These are phyloP conservation scores for Cerrena zonata DNA, from an alignment of 1,284 basidiomycete species.

Conservation along the genomic window DNA sequence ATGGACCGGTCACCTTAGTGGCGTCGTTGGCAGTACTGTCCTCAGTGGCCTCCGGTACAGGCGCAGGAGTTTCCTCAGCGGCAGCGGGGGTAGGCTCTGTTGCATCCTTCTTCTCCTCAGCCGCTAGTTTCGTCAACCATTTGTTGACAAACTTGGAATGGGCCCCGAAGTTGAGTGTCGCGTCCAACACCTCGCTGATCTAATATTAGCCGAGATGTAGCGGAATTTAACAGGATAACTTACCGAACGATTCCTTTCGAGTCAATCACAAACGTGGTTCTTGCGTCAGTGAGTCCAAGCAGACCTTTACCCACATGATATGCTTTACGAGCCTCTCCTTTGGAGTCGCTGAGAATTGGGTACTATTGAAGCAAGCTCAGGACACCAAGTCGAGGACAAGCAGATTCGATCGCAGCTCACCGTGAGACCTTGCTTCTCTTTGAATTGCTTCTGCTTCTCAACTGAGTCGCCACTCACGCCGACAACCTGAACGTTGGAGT, in stretches of 20 bases:
- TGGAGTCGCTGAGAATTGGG: conserved; percentile 66
- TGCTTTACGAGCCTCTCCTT: conserved; percentile 54
- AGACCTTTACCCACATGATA: conserved; percentile 62
- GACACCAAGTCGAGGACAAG: background rate
- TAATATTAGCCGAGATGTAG: background rate
- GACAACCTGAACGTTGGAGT: conserved; percentile 57
- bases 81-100: conserved; percentile 11
- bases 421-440: conserved; percentile 63
- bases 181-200: conserved; percentile 47
- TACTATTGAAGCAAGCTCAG: conserved; percentile 42
- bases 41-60: conserved; percentile 8
- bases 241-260: conserved; percentile 60
- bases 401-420: conserved; percentile 32
- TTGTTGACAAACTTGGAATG: conserved; percentile 66
- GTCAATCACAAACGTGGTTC: conserved; percentile 74
- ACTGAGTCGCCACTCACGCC: conserved; percentile 69
- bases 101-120: conserved; percentile 22
- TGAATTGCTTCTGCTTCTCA: conserved; percentile 66
- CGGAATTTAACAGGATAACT: conserved; percentile 15
- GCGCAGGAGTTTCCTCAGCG: conserved; percentile 12
- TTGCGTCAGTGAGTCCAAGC: conserved; percentile 58
- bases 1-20: background rate
- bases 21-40: conserved; percentile 2
- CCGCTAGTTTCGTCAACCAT: conserved; percentile 51
- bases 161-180: conserved; percentile 54